Conservation (phyloP, 2,329 filamentous ascomycete species). For the Trichophyton mentagrophytes region DNA sequence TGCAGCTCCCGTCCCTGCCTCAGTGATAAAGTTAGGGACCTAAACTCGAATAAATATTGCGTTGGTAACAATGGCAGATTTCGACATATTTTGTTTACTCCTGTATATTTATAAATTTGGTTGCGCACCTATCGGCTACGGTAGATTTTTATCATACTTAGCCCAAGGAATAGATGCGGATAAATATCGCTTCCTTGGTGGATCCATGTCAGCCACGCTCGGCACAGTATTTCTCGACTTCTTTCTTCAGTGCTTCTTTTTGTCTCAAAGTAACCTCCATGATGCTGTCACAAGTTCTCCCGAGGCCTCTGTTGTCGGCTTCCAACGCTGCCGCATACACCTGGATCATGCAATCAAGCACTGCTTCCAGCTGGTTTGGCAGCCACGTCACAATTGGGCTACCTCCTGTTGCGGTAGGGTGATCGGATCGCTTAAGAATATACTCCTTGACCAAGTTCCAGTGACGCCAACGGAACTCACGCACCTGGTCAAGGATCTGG, state of each 20-base stretch:
- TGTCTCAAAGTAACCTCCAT: not conserved
- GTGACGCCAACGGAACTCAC: not conserved
- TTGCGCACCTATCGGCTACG: no score
- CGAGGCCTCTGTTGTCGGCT: not conserved
- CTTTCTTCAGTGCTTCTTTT: not conserved
- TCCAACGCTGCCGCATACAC: not conserved
- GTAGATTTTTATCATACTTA: no score
- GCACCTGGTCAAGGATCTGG: not conserved
- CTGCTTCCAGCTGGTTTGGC: conserved; percentile 36
- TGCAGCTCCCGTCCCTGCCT: no score
- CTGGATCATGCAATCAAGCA: conserved; percentile 29
- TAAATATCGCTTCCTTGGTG: no score
- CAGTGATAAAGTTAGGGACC: no score
- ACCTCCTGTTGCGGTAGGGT: not conserved
- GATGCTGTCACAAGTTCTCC: not conserved
- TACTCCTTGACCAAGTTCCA: not conserved
- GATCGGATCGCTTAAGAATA: not conserved
- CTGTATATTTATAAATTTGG: no score
- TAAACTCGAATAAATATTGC: no score
- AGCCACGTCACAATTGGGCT: conserved; percentile 24
- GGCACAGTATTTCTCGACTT: not conserved
- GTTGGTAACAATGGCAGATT: no score
- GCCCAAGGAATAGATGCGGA: no score
- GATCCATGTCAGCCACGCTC: not conserved
- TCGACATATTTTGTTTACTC: no score